Conservation (phyloP, 768 basidiomycete genomes). For the Pleurotus tuber-regium region DNA sequence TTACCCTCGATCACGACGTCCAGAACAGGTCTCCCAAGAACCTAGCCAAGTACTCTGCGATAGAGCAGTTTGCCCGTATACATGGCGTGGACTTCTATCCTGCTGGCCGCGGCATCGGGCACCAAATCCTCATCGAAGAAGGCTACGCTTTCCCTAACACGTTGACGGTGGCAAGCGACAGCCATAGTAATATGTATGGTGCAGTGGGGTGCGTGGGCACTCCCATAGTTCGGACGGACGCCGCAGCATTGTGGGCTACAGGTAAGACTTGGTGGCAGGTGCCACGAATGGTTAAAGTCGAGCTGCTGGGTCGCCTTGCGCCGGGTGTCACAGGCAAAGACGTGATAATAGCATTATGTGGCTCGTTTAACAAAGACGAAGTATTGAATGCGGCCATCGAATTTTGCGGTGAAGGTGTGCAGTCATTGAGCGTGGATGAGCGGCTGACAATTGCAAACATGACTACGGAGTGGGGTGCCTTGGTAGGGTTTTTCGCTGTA, state of each 20-base stretch:
- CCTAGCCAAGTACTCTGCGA: slow-evolving; percentile 86
- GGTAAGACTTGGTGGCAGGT: slow-evolving; percentile 99
- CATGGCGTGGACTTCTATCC: slow-evolving; percentile 95
- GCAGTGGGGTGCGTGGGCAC: slow-evolving; percentile 97
- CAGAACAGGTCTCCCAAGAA: slow-evolving; percentile 94
- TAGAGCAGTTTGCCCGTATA: slow-evolving; percentile 84
- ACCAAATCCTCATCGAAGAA: slow-evolving; percentile 96
- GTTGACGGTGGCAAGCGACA: slow-evolving; percentile 94
- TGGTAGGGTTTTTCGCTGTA: slow-evolving; percentile 93
- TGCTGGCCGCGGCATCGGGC: slow-evolving; percentile 95
- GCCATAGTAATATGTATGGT: slow-evolving; percentile 99
- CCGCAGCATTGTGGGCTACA: slow-evolving; percentile 95
- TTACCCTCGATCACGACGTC: slow-evolving; percentile 97
- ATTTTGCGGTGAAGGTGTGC: slow-evolving; percentile 88
- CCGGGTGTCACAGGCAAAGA: slow-evolving; percentile 97
- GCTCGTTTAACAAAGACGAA: slow-evolving; percentile 94
- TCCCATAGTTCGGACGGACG: slow-evolving; percentile 94
- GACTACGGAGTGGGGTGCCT: slow-evolving; percentile 99
- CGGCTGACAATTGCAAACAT: slow-evolving; percentile 97
- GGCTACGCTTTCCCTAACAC: slow-evolving; percentile 97
- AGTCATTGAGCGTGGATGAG: slow-evolving; percentile 81
- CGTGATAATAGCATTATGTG: slow-evolving; percentile 95
- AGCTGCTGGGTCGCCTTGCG: slow-evolving; percentile 76
- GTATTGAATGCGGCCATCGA: slow-evolving; percentile 97
- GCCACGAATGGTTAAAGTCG: slow-evolving; percentile 94